These are phyloP conservation scores for Solanum hybrid DNA, from an alignment of 305 asterid genomes.

Conservation along the genomic window DNA sequence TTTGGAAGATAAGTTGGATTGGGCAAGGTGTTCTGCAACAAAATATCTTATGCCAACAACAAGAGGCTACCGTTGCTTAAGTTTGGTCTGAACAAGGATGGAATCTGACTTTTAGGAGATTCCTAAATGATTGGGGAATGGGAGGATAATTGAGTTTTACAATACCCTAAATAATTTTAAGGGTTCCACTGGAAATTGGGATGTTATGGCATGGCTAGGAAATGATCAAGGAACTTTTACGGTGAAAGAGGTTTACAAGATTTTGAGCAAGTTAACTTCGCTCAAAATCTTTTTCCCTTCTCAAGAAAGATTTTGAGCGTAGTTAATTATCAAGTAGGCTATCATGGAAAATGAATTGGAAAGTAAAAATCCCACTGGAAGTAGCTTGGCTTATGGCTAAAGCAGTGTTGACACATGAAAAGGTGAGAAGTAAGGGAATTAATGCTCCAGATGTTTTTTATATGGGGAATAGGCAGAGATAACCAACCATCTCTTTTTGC, in stretches of 20 bases:
- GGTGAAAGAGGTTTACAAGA: not conserved
- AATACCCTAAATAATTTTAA: not conserved
- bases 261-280: not conserved
- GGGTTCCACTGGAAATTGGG: not conserved
- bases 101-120: not conserved
- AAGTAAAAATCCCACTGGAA: not conserved
- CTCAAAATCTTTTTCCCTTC: not conserved
- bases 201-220: not conserved
- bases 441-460: not conserved
- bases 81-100: not conserved
- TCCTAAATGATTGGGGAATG: not conserved
- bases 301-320: not conserved
- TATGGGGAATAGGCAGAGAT: not conserved
- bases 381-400: not conserved
- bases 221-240: not conserved
- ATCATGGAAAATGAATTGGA: not conserved
- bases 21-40: not conserved
- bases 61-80: not conserved
- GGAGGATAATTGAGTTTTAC: not conserved
- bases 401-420: not conserved
- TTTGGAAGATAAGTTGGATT: not conserved
- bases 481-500: not conserved
- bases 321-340: not conserved
- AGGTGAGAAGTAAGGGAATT: not conserved
- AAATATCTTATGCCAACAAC: not conserved